These are phyloP conservation scores for Ganoderma boninense DNA, from an alignment of 1,284 basidiomycete species.

Conservation along the genomic window DNA sequence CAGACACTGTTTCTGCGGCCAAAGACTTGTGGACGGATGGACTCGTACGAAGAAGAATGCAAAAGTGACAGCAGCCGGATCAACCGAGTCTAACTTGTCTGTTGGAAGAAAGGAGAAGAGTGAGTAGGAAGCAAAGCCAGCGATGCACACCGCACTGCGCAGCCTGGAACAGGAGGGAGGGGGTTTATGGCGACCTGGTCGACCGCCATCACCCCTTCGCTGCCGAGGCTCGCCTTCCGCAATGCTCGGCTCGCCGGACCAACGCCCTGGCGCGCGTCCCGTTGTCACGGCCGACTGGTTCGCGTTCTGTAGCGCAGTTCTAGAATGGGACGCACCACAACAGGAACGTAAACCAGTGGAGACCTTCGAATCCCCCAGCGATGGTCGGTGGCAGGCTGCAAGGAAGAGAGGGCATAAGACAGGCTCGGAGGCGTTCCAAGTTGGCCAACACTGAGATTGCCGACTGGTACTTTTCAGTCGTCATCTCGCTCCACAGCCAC, in stretches of 20 bases:
- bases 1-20: constrained; percentile 28
- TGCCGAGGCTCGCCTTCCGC: neutral
- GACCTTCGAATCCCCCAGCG: neutral
- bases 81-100: constrained; percentile 35
- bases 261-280: constrained; percentile 7
- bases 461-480: neutral
- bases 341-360: neutral
- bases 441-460: neutral
- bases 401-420: no score
- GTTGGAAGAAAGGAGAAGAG: constrained; percentile 15
- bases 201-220: constrained; percentile 10
- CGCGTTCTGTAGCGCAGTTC: neutral
- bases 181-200: constrained; percentile 26
- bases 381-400: neutral
- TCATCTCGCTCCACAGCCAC: neutral
- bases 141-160: constrained; percentile 24
- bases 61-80: constrained; percentile 33
- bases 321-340: neutral
- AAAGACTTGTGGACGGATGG: constrained; percentile 7
- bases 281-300: constrained; percentile 10
- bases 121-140: constrained; percentile 25
- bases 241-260: neutral
- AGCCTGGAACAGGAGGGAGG: constrained; percentile 10
- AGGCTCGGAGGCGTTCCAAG: no score
- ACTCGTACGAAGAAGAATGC: constrained; percentile 5